Conservation (phyloP, 129 eudicot species). For the Deinandra increscens region DNA sequence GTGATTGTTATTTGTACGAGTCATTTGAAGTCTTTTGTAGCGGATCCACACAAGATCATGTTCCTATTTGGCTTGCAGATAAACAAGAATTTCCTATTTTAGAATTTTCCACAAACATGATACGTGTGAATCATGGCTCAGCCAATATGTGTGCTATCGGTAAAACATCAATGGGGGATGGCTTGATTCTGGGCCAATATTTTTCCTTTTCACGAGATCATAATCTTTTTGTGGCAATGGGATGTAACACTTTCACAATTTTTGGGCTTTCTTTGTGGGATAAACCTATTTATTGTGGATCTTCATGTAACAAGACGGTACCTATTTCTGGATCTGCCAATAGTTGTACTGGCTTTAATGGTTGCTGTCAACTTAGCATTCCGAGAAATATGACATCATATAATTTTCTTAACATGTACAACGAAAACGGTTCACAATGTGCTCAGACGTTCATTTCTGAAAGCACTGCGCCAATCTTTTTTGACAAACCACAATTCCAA, state of each 20-base stretch:
- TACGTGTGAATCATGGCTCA: not conserved
- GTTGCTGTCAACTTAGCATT: no score
- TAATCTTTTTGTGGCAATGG: constrained; percentile 19
- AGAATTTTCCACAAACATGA: constrained; percentile 8
- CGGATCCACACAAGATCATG: not conserved
- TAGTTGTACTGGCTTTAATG: no score
- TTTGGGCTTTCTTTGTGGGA: not conserved
- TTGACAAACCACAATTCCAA: no score
- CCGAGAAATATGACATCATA: no score
- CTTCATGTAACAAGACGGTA: not conserved
- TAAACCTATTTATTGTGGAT: not conserved
- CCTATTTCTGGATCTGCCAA: no score
- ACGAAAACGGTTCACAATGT: no score
- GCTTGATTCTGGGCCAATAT: not conserved
- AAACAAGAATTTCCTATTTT: not conserved
- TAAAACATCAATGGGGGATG: not conserved
- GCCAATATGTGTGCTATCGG: not conserved
- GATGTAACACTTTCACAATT: constrained; percentile 17
- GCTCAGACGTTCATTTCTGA: constrained; percentile 15
- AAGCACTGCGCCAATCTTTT: not conserved
- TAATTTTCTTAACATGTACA: no score
- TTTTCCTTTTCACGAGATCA: constrained; percentile 19
- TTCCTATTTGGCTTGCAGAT: constrained; percentile 11
- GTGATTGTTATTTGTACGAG: constrained; percentile 7
- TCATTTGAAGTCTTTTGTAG: constrained; percentile 19